phyloP scores from a whole-genome alignment of 345 rosid species.

The Angophora floribunda region DNA sequence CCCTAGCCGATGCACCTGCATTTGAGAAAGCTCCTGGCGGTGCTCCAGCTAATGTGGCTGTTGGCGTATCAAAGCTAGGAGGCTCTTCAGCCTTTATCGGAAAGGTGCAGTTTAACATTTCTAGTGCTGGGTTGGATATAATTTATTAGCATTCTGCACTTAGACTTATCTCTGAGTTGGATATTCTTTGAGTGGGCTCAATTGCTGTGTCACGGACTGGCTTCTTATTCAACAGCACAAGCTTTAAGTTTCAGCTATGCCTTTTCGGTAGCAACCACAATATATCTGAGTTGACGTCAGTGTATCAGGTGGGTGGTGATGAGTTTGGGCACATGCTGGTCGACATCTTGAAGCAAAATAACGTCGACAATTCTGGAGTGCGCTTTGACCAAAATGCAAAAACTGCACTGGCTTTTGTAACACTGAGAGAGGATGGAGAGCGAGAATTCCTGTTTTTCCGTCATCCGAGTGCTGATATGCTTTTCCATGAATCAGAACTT shows the following conservation, averaged over 20 bases:
- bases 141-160: not conserved
- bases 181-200: not conserved
- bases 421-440: slow-evolving; percentile 48
- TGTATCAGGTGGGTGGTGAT: slow-evolving; percentile 46
- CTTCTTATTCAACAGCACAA: not conserved
- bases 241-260: not conserved
- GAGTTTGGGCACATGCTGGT: slow-evolving; percentile 62
- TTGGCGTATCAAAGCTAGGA: slow-evolving; percentile 76
- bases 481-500: slow-evolving; percentile 45
- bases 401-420: slow-evolving; percentile 57
- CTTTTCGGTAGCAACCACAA: not conserved
- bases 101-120: slow-evolving; percentile 43
- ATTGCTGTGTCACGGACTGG: not conserved
- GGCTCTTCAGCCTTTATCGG: slow-evolving; percentile 92
- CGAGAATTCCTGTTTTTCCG: slow-evolving; percentile 59
- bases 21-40: slow-evolving; percentile 97
- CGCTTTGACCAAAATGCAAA: slow-evolving; percentile 48
- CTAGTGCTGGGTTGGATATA: not conserved
- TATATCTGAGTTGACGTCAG: not conserved
- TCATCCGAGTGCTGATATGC: slow-evolving; percentile 72
- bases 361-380: slow-evolving; percentile 38
- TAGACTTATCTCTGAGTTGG: not conserved
- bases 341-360: slow-evolving; percentile 42
- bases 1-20: slow-evolving; percentile 88
- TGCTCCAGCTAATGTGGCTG: slow-evolving; percentile 99